Evolutionary conservation across 805 yeast genomes (phyloP).

Genomic region (Candida arabinofermentans): DNA sequence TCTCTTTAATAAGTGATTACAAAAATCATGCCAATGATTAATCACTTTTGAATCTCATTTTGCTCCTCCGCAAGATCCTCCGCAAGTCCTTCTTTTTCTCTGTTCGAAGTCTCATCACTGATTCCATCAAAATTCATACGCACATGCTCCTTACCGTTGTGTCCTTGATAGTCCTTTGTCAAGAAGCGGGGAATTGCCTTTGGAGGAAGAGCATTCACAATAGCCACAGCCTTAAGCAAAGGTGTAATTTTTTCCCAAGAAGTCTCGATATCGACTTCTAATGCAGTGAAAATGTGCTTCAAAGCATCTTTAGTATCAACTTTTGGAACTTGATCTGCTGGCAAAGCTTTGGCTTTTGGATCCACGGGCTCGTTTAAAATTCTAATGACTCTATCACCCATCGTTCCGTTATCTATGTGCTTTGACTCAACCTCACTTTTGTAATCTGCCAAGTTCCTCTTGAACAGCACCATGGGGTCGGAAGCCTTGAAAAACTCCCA

Average conservation of each 20-base stretch:
- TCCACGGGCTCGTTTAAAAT: slow-evolving; percentile 5
- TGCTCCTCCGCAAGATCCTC: too few relatives aligned
- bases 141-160: too few relatives aligned
- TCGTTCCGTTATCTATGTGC: slow-evolving; percentile 2
- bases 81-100: too few relatives aligned
- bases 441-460: slow-evolving; percentile 1
- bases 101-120: too few relatives aligned
- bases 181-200: too few relatives aligned
- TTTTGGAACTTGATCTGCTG: neutral
- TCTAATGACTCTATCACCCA: slow-evolving; percentile 8
- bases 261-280: neutral
- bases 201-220: slow-evolving; percentile 10
- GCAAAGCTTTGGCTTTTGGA: slow-evolving; percentile 4
- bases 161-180: too few relatives aligned
- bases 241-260: neutral
- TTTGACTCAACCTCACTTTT: neutral
- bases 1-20: too few relatives aligned
- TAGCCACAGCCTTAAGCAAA: neutral
- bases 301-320: neutral
- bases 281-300: neutral
- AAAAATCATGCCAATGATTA: too few relatives aligned
- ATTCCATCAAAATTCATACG: too few relatives aligned
- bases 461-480: neutral
- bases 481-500: neutral
- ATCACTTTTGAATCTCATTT: too few relatives aligned